Evolutionary conservation across 148 eudicot genomes (phyloP), one percentile per base, ranked within the genome.

Genomic region (Chenopodium suecicum): DNA sequence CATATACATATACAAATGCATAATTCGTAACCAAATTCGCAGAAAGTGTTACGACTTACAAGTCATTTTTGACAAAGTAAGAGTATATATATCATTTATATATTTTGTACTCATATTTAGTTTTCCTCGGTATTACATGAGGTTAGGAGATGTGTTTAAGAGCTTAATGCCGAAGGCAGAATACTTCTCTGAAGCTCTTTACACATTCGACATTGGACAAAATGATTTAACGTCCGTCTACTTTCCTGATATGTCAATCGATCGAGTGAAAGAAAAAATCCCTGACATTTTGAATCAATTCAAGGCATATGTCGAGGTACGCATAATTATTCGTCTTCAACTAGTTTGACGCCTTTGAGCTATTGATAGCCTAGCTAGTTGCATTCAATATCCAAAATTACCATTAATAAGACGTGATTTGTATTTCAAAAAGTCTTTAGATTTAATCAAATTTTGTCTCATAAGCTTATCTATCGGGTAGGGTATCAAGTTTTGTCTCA

Each of bases 171-270:
- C 95, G 0, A 84, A 74, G 50, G 76, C 20, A 4, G 81, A 86
- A 27, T 80, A 81, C 76, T 91, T 92, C 72, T 86, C 92, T 2
- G 48, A 82, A 13, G 95, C 92, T 6, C 75, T 94, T 19, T 94
- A 94, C 84, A 90, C 93, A 5, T 90, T 94, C 44, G 98, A 94
- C 67, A 91, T 92, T 23, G 98, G 97, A 8, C 98, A 94, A 70
- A 92, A 94, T 69, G 95, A 92, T 84, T 88, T 44, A 79, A 89
- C 2, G 58, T 88, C 47, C 87, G 91, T 31, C 82, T 80, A 87
- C 88, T 74, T 74, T 68, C 4, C 84, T 44, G 29, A 47, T 25
- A 86, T 87, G 91, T 78, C 93, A 1, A 86, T 85, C 29, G 85
- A 87, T 83, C 83, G 92, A 89, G 92, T 89, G 65, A 86, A 80